Evolutionary conservation across 192 early-diverging fungal species (phyloP).

Genomic region (Blastocladiella britannica): DNA sequence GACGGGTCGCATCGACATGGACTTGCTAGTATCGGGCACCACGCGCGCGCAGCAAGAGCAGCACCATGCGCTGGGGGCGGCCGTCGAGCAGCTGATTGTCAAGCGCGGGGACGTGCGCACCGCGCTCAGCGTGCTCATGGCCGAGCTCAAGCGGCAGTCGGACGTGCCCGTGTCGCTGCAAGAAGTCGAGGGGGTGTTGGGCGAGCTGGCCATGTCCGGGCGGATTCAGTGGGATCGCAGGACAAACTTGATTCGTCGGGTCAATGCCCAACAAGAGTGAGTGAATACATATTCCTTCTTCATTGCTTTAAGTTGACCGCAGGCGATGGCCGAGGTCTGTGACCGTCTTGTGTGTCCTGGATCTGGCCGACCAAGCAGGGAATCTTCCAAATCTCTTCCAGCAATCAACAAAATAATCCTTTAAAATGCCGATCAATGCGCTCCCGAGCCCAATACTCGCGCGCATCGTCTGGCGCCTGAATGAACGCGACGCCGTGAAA

Average conservation of each 20-base stretch:
- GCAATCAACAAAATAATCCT: too few relatives aligned
- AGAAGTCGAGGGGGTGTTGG: slow-evolving; percentile 32
- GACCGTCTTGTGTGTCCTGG: too few relatives aligned
- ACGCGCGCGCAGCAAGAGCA: slow-evolving; percentile 45
- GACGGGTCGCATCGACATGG: slow-evolving; percentile 84
- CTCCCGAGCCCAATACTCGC: too few relatives aligned
- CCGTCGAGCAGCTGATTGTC: slow-evolving; percentile 19
- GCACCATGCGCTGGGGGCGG: slow-evolving; percentile 32
- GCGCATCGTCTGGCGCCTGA: too few relatives aligned
- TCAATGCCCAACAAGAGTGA: too few relatives aligned
- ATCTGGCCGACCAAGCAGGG: too few relatives aligned
- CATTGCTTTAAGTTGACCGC: too few relatives aligned
- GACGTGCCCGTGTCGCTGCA: slow-evolving; percentile 21
- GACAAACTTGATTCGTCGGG: slow-evolving; percentile 11
- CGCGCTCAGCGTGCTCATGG: slow-evolving; percentile 4
- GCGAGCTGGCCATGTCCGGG: slow-evolving; percentile 30
- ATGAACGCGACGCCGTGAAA: too few relatives aligned
- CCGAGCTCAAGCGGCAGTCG: slow-evolving; percentile 20
- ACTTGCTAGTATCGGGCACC: slow-evolving; percentile 75
- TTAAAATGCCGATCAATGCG: too few relatives aligned
- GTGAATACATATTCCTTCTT: too few relatives aligned
- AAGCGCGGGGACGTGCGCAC: slow-evolving; percentile 17
- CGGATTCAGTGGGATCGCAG: slow-evolving; percentile 15
- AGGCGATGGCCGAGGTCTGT: too few relatives aligned
- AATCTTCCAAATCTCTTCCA: too few relatives aligned